Evolutionary conservation across 352 stramenopile species (phyloP), one percentile per base, ranked within the genome.

Genomic region (Phytophthora cajani): DNA sequence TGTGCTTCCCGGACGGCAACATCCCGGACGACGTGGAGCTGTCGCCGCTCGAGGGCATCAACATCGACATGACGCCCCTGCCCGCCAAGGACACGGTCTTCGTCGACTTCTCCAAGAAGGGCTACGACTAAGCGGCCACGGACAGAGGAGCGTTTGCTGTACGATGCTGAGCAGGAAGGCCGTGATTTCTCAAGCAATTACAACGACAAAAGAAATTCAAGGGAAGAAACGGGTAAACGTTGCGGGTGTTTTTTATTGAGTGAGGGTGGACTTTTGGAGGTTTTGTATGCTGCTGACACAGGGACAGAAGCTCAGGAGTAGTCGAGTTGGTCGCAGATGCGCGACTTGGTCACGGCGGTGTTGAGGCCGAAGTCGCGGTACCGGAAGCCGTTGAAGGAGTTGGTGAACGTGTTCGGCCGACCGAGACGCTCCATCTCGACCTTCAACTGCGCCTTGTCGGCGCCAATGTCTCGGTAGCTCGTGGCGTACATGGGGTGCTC

Each of bases 1-100:
- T 96, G 57, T 96, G 88, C 80, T 99, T 94, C 75, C 88, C 91
- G 32, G 86, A 97, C 69, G 88, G 88, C 62, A 71, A 94, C 51
- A 83, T 83, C 62, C 93, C 93, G n/a, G 88, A 93, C 58, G 90
- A 91, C 64, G 86, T 88, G 38, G 88, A 95, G 67, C 71, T 95
- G 56, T 94, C 91, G 64, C 90, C 89, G 47, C 62, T 95, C 4
- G 86, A 94, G 72, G 84, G 77, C 58, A 91, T 95, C 73, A 95
- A 97, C 76, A 92, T 97, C 73, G 86, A 94, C 75, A 93, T 90
- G 81, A 95, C 86, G 71, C 88, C 88, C 52, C 69, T 93, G 67
- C 86, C 85, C 46, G 84, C 82, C 62, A 93, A 87, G 78, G 73
- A 77, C 54, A 87, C 79, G 59, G 86, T 93, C 46, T 92, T 95